Evolutionary conservation across 2,329 filamentous ascomycete species (phyloP).

Genomic region (Gaeumannomyces sp.): DNA sequence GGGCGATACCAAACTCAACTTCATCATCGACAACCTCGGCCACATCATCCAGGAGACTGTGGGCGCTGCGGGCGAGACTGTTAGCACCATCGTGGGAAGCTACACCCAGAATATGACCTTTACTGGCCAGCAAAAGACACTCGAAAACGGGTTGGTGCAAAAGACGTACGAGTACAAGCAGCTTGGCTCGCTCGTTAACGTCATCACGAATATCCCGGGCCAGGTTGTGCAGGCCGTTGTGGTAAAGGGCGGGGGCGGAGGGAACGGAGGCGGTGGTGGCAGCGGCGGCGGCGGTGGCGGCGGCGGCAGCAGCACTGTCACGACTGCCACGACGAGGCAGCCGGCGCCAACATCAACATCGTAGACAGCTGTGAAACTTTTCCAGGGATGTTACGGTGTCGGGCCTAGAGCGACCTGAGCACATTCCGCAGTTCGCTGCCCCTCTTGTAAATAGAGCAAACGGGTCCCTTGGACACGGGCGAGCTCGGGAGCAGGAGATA

Average conservation of each 20-base stretch:
- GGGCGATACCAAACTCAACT: conserved; percentile 46
- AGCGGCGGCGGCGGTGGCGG: conserved; percentile 4
- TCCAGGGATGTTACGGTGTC: neutral
- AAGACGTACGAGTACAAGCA: conserved; percentile 47
- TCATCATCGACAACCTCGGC: conserved; percentile 54
- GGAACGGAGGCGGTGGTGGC: conserved; percentile 10
- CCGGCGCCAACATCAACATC: neutral
- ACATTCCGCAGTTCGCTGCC: neutral
- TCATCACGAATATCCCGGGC: conserved; percentile 47
- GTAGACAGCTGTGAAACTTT: neutral
- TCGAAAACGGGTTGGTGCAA: conserved; percentile 33
- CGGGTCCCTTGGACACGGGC: neutral
- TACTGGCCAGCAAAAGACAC: conserved; percentile 29
- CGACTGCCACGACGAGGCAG: conserved; percentile 11
- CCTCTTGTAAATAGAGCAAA: neutral
- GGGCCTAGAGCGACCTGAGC: neutral
- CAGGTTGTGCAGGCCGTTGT: conserved; percentile 46
- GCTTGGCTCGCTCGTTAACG: conserved; percentile 45
- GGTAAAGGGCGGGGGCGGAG: conserved; percentile 18
- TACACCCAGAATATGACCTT: conserved; percentile 54
- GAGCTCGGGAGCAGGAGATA: neutral
- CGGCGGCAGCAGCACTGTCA: conserved; percentile 8
- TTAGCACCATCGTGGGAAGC: conserved; percentile 51
- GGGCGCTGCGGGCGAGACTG: conserved; percentile 34
- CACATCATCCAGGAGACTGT: conserved; percentile 56